Evolutionary conservation across 2,329 filamentous ascomycete genomes (phyloP), one percentile per base, ranked within the genome.

Genomic region (Cryphonectria japonica): DNA sequence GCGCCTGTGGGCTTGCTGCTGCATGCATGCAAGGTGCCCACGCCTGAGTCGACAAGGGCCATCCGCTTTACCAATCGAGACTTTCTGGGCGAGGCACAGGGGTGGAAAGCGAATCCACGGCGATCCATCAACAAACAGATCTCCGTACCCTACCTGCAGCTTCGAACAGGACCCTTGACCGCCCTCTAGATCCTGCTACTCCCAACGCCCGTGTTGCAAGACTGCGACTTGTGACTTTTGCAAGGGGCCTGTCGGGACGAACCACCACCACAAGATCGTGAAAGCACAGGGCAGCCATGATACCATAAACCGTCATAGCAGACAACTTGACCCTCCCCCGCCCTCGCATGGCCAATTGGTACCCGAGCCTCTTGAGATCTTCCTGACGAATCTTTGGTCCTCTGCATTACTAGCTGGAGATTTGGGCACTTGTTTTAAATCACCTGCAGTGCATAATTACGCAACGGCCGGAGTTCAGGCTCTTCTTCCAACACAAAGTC

Each of bases 11-110:
- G 54, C 43, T 37, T 4, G 34, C 34, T 50, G 43, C 65, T 57
- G 65, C 65, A 67, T 67, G 66, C 66, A 68, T 62, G 67, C 67
- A 63, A 29, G 67, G 39, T 61, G 66, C 66, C 57, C 59, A 46
- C 60, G 46, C 57, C 67, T 63, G 67, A 62, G 41, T 68, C 67
- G 67, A 68, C 67, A 62, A 62, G 63, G 52, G 63, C 63, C 63
- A 52, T 52, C 63, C 63, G 11, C 63, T 50, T n/a, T 52, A 22
- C 63, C 63, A 50, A 32, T 65, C 61, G 37, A 41, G 41, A 43
- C 63, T 50, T 26, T n/a, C 41, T n/a, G 43, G 46, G 26, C 46
- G 46, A 66, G 46, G 46, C 46, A 32, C 46, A 66, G 46, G 50
- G 50, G 32, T 6, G 19, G 6, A 46, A 22, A 52, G 64, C 46